Base-by-base conservation (phyloP, 2,329 filamentous ascomycete species). In the Pseudohalonectria lignicola region DNA sequence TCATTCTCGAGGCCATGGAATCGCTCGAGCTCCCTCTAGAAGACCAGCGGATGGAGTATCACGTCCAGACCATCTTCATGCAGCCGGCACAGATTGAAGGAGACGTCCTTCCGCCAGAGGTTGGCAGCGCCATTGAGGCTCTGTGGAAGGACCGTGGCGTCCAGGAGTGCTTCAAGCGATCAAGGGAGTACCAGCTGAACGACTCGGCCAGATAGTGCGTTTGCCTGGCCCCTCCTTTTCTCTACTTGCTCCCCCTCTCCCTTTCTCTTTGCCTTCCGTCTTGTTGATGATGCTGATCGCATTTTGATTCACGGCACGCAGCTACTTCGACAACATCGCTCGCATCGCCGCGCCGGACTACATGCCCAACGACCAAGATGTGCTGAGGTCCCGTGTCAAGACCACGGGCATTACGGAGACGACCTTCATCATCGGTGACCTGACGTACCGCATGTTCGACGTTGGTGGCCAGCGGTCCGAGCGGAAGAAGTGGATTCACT, bases 401-500 rank as follows among this genome's bases (percentile, higher is more conserved):
- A 95, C 88, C 3, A 94, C 88, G 18, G 88, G 88, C 79, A 94
- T 95, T 57, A 94, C 87, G 23, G 87, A 94, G 66, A 95, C 88
- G 17, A 92, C 85, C 23, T 94, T 95, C 66, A 92, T 92, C 59
- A 94, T 94, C 48, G 87, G 86, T 48, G 85, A 94, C 53, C 70
- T 95, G 47, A 94, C 87, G 41, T 95, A 94, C 69, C 79, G 87
- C 49, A 94, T 95, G 88, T 94, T 94, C 64, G 88, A 95, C 54
- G 88, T 95, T 33, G 88, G 88, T 73, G 90, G 88, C 47, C 88
- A 94, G 64, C 78, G 88, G 59, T 94, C 86, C 6, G 88, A 95
- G 66, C 81, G 88, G 59, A 95, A 95, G 82, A 95, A 95, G 77
- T 95, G 88, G 88, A 95, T 95, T 52, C 88, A 95, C 69, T 94